These are phyloP conservation scores for Beauveria medogensis DNA, from an alignment of 2,329 filamentous ascomycete genomes.

Conservation along the genomic window DNA sequence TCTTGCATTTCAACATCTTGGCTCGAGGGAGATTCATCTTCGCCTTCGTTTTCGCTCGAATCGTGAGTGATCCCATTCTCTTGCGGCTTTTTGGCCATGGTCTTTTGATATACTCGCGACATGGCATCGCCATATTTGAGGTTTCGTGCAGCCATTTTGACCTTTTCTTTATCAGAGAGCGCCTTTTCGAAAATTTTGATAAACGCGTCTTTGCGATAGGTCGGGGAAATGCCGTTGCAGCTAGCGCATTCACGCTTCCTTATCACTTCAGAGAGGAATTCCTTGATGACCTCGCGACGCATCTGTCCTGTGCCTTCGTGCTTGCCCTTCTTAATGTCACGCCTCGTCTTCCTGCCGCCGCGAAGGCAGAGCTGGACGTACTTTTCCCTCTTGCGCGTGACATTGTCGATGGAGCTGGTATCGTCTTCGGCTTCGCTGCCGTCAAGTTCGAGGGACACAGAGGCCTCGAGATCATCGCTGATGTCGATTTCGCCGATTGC, in stretches of 20 bases:
- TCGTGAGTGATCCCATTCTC: not conserved
- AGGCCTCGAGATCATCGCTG: constrained; percentile 25
- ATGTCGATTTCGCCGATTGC: constrained; percentile 38
- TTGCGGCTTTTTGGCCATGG: constrained; percentile 27
- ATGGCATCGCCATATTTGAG: constrained; percentile 66
- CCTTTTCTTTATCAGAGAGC: constrained; percentile 64
- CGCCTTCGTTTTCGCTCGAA: constrained; percentile 32
- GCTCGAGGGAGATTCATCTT: constrained; percentile 31
- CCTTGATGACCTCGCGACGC: constrained; percentile 67
- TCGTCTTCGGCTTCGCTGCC: constrained; percentile 59
- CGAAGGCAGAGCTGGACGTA: constrained; percentile 70
- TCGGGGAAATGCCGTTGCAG: constrained; percentile 64
- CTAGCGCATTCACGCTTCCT: constrained; percentile 60
- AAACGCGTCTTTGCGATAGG: constrained; percentile 80
- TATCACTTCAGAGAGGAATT: constrained; percentile 69
- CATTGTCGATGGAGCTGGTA: constrained; percentile 45
- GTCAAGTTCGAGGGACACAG: constrained; percentile 28
- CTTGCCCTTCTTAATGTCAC: constrained; percentile 54
- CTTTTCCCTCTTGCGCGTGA: constrained; percentile 44
- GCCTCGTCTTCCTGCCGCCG: constrained; percentile 41
- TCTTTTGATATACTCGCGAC: constrained; percentile 30
- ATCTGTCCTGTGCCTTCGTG: constrained; percentile 77
- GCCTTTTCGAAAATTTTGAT: constrained; percentile 91
- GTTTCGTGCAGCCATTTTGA: constrained; percentile 63
- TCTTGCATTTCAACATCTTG: constrained; percentile 25